phyloP scores from a whole-genome alignment of 768 basidiomycete genomes.

The Hirschioporus abietinus region DNA sequence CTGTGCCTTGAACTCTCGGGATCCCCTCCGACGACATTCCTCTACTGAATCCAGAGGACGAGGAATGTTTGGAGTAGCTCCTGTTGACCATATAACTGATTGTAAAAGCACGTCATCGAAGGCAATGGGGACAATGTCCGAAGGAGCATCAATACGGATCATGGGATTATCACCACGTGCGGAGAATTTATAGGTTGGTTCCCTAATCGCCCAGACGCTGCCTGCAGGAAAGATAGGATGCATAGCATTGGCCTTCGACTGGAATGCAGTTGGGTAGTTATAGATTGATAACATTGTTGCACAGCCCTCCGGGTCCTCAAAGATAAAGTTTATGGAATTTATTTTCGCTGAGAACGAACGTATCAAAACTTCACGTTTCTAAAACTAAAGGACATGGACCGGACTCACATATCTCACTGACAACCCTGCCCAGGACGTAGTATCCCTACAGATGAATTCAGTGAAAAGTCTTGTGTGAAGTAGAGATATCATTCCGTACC shows the following conservation, averaged over 20 bases:
- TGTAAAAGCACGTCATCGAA: slow-evolving; percentile 11
- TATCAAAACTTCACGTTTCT: background rate
- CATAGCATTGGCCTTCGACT: slow-evolving; percentile 15
- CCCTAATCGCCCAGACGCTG: slow-evolving; percentile 24
- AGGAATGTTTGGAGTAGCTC: background rate
- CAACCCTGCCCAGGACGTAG: background rate
- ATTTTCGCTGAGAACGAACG: background rate
- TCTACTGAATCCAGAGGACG: slow-evolving; percentile 7
- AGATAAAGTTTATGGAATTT: slow-evolving; percentile 7
- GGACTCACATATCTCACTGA: background rate
- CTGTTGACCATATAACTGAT: background rate
- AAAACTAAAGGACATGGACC: background rate
- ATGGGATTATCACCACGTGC: slow-evolving; percentile 8
- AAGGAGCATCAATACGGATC: slow-evolving; percentile 27
- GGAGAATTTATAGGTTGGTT: slow-evolving; percentile 23
- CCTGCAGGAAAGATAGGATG: slow-evolving; percentile 26
- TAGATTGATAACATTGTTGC: slow-evolving; percentile 19
- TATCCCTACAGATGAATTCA: background rate
- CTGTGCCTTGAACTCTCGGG: slow-evolving; percentile 16
- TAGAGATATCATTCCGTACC: background rate
- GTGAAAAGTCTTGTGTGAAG: background rate
- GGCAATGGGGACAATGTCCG: slow-evolving; percentile 22
- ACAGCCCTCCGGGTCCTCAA: slow-evolving; percentile 25
- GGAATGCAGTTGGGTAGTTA: slow-evolving; percentile 21
- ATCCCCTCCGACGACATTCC: slow-evolving; percentile 21